Base-by-base conservation (phyloP, 106 monocot species). In the Xerophyta viscosa region DNA sequence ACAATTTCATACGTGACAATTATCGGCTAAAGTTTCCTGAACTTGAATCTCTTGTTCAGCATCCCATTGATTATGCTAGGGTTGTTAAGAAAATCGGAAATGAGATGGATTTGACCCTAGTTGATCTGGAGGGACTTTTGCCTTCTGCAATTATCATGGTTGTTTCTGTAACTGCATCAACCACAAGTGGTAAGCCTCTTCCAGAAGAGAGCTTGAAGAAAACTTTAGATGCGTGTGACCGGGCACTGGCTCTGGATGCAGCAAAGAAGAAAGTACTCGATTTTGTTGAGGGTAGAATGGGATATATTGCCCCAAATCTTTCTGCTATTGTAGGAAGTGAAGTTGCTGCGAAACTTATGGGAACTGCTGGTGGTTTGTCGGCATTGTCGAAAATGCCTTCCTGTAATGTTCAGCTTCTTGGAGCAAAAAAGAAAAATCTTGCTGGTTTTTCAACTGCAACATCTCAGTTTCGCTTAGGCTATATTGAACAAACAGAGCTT, bases 121-220 rank as follows among this genome's bases (percentile, higher is more conserved):
- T 96, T 44, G 96, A 96, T 47, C 63, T 96, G 37, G 96, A 96
- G 69, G 89, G 96, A 15, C 85, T 96, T 68, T 48, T 96, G 46
- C 96, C 96, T 30, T 96, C 96, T 19, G 96, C 96, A 18, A 84
- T 89, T 65, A 96, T 96, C 21, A 96, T 96, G 96, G 96, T 96
- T 15, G 76, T 96, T 33, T 96, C 96, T 57, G 96, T 89, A 23
- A 96, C 96, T 45, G 96, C 96, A 60, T 96, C 96, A 47, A 96
- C 96, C 18, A 96, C 96, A 43, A 96, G 76, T 48, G 89, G 96
- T 27, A 89, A 96, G 60, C 96, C 78, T 29, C 79, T 96, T 48
- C 71, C 96, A 10, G 81, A 85, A 51, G 96, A 89, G 44, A 82
- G 68, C 55, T 67, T 96, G 24, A 73, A 73, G 49, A 96, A 86